Evolutionary conservation across 2,329 filamentous ascomycete species (phyloP).

Genomic region (Raffaelea ambrosiae): DNA sequence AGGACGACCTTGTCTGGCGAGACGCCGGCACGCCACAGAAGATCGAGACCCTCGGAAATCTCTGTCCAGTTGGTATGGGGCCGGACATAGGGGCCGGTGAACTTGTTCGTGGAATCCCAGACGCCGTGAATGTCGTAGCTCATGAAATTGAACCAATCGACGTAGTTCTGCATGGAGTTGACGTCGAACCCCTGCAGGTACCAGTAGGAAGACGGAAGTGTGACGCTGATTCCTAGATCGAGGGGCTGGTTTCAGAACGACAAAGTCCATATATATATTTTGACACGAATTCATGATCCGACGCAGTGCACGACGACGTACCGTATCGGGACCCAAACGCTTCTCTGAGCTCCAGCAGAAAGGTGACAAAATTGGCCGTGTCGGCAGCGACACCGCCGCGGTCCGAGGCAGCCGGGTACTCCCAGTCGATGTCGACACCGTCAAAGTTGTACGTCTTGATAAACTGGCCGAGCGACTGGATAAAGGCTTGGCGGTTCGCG

Average conservation of each 20-base stretch:
- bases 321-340: not conserved
- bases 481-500: constrained; percentile 10
- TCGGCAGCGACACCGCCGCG: constrained; percentile 12
- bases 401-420: constrained; percentile 11
- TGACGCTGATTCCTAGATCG: no score
- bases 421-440: constrained; percentile 12
- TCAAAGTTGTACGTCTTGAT: constrained; percentile 12
- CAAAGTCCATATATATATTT: no score
- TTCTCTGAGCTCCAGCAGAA: not conserved
- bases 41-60: constrained; percentile 28
- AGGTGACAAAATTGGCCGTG: constrained; percentile 2
- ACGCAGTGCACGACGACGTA: no score
- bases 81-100: constrained; percentile 21
- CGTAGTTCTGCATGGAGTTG: constrained; percentile 11
- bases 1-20: constrained; percentile 30
- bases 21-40: constrained; percentile 38
- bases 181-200: constrained; percentile 14
- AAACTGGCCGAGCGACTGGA: constrained; percentile 2
- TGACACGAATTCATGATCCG: no score
- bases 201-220: constrained; percentile 12
- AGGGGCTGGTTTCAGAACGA: no score
- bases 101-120: constrained; percentile 22
- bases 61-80: constrained; percentile 39
- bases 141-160: constrained; percentile 14
- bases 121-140: constrained; percentile 31